Percentiles rank a stretch among this genome's conserved stretches.
phyloP scores from a whole-genome alignment of 2,329 filamentous ascomycete genomes.

The Ophiostoma sp. region DNA sequence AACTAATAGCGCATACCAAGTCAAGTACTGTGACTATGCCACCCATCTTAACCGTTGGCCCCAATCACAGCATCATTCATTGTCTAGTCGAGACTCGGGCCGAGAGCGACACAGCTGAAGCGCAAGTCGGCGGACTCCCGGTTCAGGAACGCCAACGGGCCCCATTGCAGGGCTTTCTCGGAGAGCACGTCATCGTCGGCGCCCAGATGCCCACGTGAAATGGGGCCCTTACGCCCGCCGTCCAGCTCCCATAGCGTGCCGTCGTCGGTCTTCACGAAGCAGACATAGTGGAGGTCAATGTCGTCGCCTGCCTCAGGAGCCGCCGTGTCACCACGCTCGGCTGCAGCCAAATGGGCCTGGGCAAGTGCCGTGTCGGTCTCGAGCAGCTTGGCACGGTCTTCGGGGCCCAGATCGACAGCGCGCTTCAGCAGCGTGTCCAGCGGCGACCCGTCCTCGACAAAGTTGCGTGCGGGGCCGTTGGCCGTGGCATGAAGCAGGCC shows the following conservation, averaged over 20 bases:
- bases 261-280: constrained; percentile 73
- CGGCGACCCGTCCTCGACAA: constrained; percentile 53
- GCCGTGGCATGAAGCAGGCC: constrained; percentile 74
- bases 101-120: constrained; percentile 54
- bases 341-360: constrained; percentile 70
- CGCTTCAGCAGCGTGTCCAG: constrained; percentile 61
- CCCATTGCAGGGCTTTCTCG: constrained; percentile 66
- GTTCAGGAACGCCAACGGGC: constrained; percentile 54
- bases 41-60: background rate
- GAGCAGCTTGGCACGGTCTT: constrained; percentile 63
- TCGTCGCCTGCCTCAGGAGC: constrained; percentile 73
- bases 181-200: constrained; percentile 67
- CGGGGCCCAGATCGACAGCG: constrained; percentile 64
- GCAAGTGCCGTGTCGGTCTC: constrained; percentile 74
- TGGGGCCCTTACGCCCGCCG: constrained; percentile 53
- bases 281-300: constrained; percentile 93
- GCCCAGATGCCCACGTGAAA: constrained; percentile 50
- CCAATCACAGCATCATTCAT: background rate
- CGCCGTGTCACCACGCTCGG: constrained; percentile 67
- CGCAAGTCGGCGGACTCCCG: constrained; percentile 50
- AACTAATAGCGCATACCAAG: background rate
- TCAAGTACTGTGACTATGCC: background rate
- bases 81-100: constrained; percentile 44
- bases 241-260: constrained; percentile 59
- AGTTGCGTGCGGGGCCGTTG: constrained; percentile 65